Base-by-base conservation (phyloP, 2,329 filamentous ascomycete genomes). In the Nemania bipapillata region DNA sequence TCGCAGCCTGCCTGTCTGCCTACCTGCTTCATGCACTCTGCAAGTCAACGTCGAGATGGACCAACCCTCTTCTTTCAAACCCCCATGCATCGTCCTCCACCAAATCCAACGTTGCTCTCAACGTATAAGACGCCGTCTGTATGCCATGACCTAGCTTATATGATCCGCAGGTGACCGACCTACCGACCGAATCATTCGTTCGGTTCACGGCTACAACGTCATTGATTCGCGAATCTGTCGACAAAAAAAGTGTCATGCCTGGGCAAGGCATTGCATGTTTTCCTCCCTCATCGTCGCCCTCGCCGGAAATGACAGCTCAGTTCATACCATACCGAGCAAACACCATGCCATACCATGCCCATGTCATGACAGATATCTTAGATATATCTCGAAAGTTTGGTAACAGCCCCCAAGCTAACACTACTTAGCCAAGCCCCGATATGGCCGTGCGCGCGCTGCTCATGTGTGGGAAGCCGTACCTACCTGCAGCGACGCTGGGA, bases 391-490 rank as follows among this genome's bases (percentile, higher is more conserved):
- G 53, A 9, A 45, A 54, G 26, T 54, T 9, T 64, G 42, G 40
- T 24, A 37, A 42, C n/a, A 20, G 45, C 40, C 47, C 57, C 57
- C 63, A 69, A 66, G 40, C 40, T n/a, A 50, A 40, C 42, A 47
- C 6, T 15, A 9, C 66, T 69, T 69, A 69, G 63, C 57, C 53
- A 63, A 69, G 66, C 47, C 17, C n/a, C 49, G 17, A 42, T 69
- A 69, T 55, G 66, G 53, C 66, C 66, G 66, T 69, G 66, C 66
- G 66, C 66, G 66, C 66, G 63, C 56, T 42, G 30, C 30, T 59
- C 66, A 58, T 58, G 53, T 68, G 66, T 47, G 32, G 24, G n/a
- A 30, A 40, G 40, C n/a, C 30, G 28, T 56, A 28, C 32, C 26
- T 32, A 61, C 37, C 42, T 53, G 52, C 26, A 55, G 32, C 45